A percentile compares a stretch with the other conserved stretches of the same genome.
These are phyloP conservation scores for Periconia sp. DNA, from an alignment of 2,329 filamentous ascomycete genomes.

Conservation along the genomic window DNA sequence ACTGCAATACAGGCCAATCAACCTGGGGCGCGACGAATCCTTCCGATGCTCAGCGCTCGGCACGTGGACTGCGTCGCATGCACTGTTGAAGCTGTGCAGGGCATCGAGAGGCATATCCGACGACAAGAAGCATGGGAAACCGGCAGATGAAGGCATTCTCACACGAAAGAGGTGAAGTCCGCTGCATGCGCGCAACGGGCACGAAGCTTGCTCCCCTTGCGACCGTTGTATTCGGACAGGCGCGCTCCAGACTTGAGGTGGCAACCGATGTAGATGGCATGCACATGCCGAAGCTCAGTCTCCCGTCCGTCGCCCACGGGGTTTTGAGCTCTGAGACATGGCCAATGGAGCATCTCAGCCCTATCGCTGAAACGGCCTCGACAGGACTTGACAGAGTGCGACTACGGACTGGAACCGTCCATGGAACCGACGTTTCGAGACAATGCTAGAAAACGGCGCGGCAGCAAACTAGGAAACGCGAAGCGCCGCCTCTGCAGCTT, in stretches of 20 bases:
- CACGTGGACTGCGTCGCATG: constrained; percentile 13
- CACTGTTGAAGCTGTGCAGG: constrained; percentile 1
- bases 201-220: constrained; percentile 6
- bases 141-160: too few relatives aligned
- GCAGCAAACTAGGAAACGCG: too few relatives aligned
- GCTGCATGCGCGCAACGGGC: constrained; percentile 7
- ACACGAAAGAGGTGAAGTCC: constrained; percentile 9
- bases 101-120: neutral
- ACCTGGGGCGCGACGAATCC: constrained; percentile 15
- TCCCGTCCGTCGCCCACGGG: too few relatives aligned
- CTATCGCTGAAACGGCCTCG: constrained; percentile 20
- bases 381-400: constrained; percentile 6
- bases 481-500: neutral
- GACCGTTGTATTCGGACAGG: constrained; percentile 9
- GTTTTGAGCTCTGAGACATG: constrained; percentile 31
- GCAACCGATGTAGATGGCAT: constrained; percentile 20
- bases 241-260: constrained; percentile 10
- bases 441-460: too few relatives aligned
- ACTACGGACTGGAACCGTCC: constrained; percentile 6
- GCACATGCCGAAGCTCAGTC: too few relatives aligned
- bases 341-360: constrained; percentile 24
- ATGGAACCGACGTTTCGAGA: neutral
- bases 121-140: too few relatives aligned
- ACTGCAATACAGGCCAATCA: constrained; percentile 22
- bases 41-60: constrained; percentile 12